Conservation (phyloP, 495 filamentous ascomycete species). For the Apodospora peruviana region DNA sequence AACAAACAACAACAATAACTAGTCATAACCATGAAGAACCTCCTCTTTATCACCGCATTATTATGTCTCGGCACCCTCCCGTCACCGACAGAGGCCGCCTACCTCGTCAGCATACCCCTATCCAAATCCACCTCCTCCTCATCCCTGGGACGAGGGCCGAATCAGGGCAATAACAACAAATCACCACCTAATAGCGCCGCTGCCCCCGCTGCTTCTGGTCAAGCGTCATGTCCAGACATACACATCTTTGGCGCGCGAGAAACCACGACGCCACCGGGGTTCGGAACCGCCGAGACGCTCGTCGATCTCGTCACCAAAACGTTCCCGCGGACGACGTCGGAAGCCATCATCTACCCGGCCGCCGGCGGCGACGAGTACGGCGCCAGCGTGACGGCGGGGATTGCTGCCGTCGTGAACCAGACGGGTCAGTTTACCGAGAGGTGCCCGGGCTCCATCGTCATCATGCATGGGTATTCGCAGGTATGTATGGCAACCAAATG, state of each 20-base stretch:
- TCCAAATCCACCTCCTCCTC: too few relatives aligned
- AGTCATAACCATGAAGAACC: too few relatives aligned
- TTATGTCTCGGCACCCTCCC: too few relatives aligned
- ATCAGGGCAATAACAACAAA: too few relatives aligned
- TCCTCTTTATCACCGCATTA: too few relatives aligned
- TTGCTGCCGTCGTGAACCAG: constrained; percentile 45
- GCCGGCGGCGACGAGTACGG: constrained; percentile 49
- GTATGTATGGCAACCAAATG: constrained; percentile 26
- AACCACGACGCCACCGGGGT: constrained; percentile 50
- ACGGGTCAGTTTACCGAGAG: constrained; percentile 43
- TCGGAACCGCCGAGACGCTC: constrained; percentile 46
- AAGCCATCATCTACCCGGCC: constrained; percentile 56
- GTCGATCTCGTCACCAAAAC: constrained; percentile 44
- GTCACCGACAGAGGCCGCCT: too few relatives aligned
- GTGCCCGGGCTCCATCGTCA: constrained; percentile 48
- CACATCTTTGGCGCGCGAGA: constrained; percentile 60
- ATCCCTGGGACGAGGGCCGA: too few relatives aligned
- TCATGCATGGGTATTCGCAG: constrained; percentile 57
- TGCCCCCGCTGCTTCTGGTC: background rate
- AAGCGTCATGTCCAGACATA: constrained; percentile 35
- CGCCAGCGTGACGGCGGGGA: constrained; percentile 42
- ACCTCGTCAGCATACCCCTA: too few relatives aligned
- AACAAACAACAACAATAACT: too few relatives aligned
- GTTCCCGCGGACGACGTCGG: constrained; percentile 45
- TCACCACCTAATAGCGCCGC: background rate